Conservation (phyloP, 768 basidiomycete species). For the Gloeostereum incarnatum region DNA sequence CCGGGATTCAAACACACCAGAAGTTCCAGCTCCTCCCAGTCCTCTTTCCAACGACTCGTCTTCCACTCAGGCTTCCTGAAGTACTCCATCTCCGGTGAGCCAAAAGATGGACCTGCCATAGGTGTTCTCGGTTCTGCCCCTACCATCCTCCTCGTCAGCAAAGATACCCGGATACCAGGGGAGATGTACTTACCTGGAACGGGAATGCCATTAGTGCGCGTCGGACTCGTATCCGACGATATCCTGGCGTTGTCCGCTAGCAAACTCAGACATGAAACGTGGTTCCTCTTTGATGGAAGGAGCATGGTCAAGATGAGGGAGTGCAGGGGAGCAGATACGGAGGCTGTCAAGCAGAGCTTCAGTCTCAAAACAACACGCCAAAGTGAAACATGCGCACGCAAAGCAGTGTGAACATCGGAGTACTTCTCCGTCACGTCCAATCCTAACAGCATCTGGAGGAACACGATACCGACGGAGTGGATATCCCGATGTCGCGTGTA, state of each 20-base stretch:
- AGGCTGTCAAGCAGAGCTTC: constrained; percentile 24
- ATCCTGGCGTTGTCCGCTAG: constrained; percentile 47
- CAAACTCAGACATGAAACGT: constrained; percentile 46
- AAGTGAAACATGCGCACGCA: constrained; percentile 48
- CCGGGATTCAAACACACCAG: constrained; percentile 43
- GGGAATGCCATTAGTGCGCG: constrained; percentile 18
- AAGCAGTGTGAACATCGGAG: constrained; percentile 44
- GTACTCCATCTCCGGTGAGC: constrained; percentile 61
- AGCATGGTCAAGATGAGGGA: constrained; percentile 53
- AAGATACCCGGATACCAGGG: too few relatives aligned
- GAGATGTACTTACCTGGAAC: constrained; percentile 15
- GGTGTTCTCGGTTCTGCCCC: constrained; percentile 39
- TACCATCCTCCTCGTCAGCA: too few relatives aligned
- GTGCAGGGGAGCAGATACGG: constrained; percentile 42
- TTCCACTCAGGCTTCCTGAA: constrained; percentile 29
- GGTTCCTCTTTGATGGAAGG: constrained; percentile 44
- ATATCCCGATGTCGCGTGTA: constrained; percentile 79
- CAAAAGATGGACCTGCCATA: constrained; percentile 26
- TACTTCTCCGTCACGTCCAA: constrained; percentile 52
- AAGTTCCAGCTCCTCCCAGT: constrained; percentile 90
- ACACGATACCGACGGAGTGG: constrained; percentile 69
- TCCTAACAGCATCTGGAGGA: constrained; percentile 84
- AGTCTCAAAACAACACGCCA: background rate
- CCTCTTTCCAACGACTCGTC: constrained; percentile 82
- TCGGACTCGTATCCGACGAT: constrained; percentile 19